phyloP scores from a whole-genome alignment of 441 rosid species.

The Eruca vesicaria region DNA sequence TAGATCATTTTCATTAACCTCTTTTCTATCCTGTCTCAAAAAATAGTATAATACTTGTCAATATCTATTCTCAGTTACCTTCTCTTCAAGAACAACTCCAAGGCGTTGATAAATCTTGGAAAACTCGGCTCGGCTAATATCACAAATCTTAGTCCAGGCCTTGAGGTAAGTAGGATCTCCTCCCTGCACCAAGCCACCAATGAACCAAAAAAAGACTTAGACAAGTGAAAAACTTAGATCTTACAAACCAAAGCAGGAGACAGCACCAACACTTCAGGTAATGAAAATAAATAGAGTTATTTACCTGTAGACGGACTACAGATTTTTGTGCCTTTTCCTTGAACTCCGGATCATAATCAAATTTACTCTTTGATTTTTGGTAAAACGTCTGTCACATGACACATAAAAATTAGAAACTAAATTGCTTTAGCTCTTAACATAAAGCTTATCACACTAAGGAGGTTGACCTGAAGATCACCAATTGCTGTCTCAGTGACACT shows the following conservation, averaged over 20 bases:
- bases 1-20: neutral
- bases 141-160: neutral
- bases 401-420: slow-evolving; percentile 20
- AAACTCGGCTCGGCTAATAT: neutral
- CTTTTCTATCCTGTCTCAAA: too few relatives aligned
- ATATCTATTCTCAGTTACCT: neutral
- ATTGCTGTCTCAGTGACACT: slow-evolving; percentile 55
- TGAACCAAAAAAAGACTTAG: neutral
- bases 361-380: slow-evolving; percentile 66
- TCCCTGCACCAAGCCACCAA: slow-evolving; percentile 33
- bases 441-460: neutral
- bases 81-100: neutral
- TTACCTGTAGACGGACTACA: slow-evolving; percentile 46
- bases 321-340: slow-evolving; percentile 79
- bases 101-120: neutral
- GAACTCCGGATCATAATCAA: slow-evolving; percentile 58
- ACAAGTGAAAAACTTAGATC: neutral
- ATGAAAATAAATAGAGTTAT: neutral
- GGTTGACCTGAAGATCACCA: slow-evolving; percentile 72
- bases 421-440: neutral
- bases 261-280: neutral
- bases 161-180: neutral
- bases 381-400: slow-evolving; percentile 54
- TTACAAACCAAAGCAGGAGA: neutral
- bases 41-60: too few relatives aligned